Evolutionary conservation across 495 filamentous ascomycete genomes (phyloP).

Genomic region (Tetracladium marchalianum): DNA sequence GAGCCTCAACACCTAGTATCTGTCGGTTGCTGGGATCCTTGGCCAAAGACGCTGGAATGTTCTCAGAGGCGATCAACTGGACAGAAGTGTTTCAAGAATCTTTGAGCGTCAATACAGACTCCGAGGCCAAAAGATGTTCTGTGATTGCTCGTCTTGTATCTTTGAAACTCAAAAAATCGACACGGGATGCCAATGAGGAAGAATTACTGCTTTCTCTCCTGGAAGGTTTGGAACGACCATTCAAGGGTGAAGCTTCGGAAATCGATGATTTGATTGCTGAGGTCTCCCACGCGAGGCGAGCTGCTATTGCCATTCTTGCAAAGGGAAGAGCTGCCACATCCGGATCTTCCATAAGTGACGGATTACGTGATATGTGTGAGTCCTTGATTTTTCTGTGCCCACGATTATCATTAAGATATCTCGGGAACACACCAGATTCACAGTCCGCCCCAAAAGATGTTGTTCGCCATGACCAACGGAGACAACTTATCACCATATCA

Average conservation of each 20-base stretch:
- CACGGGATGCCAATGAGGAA: constrained; percentile 24
- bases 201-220: constrained; percentile 35
- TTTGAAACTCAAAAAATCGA: constrained; percentile 29
- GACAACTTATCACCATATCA: constrained; percentile 34
- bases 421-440: constrained; percentile 37
- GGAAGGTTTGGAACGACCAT: constrained; percentile 40
- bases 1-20: constrained; percentile 11
- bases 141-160: constrained; percentile 33
- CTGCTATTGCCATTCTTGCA: constrained; percentile 43
- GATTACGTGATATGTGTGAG: constrained; percentile 26
- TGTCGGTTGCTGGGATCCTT: constrained; percentile 23
- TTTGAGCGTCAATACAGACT: constrained; percentile 25
- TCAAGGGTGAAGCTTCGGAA: constrained; percentile 53
- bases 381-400: constrained; percentile 41
- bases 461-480: constrained; percentile 45
- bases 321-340: not conserved
- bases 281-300: constrained; percentile 52
- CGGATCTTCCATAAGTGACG: not conserved
- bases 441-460: constrained; percentile 36
- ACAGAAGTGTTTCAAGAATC: constrained; percentile 25
- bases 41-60: constrained; percentile 34
- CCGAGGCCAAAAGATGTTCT: constrained; percentile 31
- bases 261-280: constrained; percentile 62
- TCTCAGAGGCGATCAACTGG: constrained; percentile 39
- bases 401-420: constrained; percentile 42